These are phyloP conservation scores for Aethionema arabicum DNA, from an alignment of 345 rosid species.

Conservation along the genomic window DNA sequence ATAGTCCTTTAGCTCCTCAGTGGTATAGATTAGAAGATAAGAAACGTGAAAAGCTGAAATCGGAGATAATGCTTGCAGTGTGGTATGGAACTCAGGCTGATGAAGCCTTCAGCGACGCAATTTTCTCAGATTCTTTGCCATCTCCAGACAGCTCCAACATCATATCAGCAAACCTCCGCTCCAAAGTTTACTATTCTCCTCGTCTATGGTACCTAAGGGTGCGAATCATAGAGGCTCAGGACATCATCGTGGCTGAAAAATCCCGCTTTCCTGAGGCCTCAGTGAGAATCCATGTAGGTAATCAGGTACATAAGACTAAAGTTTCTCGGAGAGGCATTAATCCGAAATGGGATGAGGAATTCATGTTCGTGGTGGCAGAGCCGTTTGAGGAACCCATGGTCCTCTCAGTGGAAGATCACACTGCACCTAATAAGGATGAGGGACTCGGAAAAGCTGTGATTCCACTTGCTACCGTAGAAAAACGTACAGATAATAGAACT, in stretches of 20 bases:
- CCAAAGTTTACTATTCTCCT: conserved; percentile 93
- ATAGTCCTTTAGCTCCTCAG: conserved; percentile 95
- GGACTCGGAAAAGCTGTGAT: conserved; percentile 43
- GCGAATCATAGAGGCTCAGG: conserved; percentile 84
- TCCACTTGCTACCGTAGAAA: conserved; percentile 35
- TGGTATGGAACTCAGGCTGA: conserved; percentile 99
- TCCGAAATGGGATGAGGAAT: conserved; percentile 81
- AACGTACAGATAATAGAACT: conserved; percentile 32
- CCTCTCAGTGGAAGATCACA: conserved; percentile 45
- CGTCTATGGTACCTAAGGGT: conserved; percentile 90
- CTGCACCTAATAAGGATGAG: conserved; percentile 43
- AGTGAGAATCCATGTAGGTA: conserved; percentile 70
- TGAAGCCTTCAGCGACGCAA: conserved; percentile 84
- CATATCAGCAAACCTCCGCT: conserved; percentile 54
- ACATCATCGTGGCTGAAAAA: conserved; percentile 57
- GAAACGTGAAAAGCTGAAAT: conserved; percentile 50
- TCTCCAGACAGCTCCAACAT: conserved; percentile 50
- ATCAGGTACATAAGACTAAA: conserved; percentile 58
- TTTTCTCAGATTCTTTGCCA: conserved; percentile 68
- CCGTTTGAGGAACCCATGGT: conserved; percentile 51
- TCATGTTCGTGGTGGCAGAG: conserved; percentile 78
- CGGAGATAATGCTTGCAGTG: conserved; percentile 95
- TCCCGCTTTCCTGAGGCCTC: conserved; percentile 61
- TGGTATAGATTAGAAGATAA: conserved; percentile 83
- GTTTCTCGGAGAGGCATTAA: conserved; percentile 47